Conservation (phyloP, 345 rosid species). For the Passiflora organensis region DNA sequence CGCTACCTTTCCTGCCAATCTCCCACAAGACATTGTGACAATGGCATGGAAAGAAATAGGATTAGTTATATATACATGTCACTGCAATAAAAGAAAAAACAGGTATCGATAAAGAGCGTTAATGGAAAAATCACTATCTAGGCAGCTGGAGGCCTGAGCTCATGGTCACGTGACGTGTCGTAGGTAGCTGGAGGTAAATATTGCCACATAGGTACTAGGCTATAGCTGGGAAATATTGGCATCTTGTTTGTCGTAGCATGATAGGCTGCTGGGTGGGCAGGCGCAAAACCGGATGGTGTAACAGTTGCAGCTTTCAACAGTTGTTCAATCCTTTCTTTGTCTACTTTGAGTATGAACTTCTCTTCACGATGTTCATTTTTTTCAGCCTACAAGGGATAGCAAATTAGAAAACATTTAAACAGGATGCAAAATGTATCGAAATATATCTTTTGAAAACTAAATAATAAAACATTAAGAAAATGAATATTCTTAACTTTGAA, state of each 20-base stretch:
- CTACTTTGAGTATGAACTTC: constrained; percentile 24
- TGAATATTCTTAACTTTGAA: no score
- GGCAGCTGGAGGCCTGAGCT: constrained; percentile 33
- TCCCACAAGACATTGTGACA: constrained; percentile 8
- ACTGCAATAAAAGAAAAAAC: constrained; percentile 9
- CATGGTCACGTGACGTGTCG: constrained; percentile 26
- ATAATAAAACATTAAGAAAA: no score
- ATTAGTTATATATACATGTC: constrained; percentile 22
- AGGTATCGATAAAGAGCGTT: no score
- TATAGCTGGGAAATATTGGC: constrained; percentile 23
- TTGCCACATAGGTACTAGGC: constrained; percentile 32
- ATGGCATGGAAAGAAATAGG: constrained; percentile 8
- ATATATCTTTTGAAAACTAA: no score
- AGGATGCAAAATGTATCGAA: no score
- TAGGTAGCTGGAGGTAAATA: constrained; percentile 18
- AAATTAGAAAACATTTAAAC: not conserved
- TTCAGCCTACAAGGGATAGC: constrained; percentile 18
- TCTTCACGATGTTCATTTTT: constrained; percentile 34
- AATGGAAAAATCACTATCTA: constrained; percentile 1
- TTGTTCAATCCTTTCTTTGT: constrained; percentile 29
- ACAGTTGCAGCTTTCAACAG: constrained; percentile 21
- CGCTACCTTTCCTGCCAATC: constrained; percentile 6
- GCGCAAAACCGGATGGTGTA: constrained; percentile 20
- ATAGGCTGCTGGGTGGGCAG: constrained; percentile 26
- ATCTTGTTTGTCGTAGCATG: constrained; percentile 24